These are phyloP conservation scores for Solanum commersonii DNA, from an alignment of 257 asterid genomes.

Conservation along the genomic window DNA sequence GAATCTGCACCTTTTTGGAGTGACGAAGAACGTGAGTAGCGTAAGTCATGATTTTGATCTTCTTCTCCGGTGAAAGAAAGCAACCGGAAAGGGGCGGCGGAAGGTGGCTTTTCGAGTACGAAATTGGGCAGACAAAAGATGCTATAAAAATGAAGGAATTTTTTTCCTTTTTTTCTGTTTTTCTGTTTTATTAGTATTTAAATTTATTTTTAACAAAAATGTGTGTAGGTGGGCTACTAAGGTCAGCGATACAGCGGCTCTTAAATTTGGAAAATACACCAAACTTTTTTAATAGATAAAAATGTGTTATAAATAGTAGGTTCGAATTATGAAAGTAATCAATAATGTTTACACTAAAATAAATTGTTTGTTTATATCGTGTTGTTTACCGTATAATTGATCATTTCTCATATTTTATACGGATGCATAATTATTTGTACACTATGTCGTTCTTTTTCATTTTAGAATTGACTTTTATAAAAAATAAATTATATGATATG, in stretches of 20 bases:
- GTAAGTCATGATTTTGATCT: conserved; percentile 24
- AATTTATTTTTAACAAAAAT: background rate
- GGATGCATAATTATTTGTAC: background rate
- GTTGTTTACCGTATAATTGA: no score
- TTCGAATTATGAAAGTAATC: no score
- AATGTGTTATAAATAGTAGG: no score
- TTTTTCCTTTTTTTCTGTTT: background rate
- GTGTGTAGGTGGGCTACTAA: background rate
- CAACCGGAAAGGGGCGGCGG: background rate
- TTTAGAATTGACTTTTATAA: no score
- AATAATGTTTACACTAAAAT: no score
- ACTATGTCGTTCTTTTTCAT: background rate
- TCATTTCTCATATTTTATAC: background rate
- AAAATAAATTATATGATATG: no score
- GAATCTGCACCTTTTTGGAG: conserved; percentile 42
- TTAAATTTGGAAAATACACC: background rate
- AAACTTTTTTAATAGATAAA: background rate
- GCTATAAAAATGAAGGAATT: background rate
- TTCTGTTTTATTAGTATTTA: background rate
- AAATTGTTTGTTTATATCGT: no score
- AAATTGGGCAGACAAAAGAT: background rate
- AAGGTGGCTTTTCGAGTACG: conserved; percentile 1
- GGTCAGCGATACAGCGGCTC: background rate
- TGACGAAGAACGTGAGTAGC: conserved; percentile 53
- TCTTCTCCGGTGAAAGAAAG: background rate